Percentiles rank a stretch among this genome's conserved stretches.
phyloP scores from a whole-genome alignment of 1,284 basidiomycete species.

The Tylopilus sp. region DNA sequence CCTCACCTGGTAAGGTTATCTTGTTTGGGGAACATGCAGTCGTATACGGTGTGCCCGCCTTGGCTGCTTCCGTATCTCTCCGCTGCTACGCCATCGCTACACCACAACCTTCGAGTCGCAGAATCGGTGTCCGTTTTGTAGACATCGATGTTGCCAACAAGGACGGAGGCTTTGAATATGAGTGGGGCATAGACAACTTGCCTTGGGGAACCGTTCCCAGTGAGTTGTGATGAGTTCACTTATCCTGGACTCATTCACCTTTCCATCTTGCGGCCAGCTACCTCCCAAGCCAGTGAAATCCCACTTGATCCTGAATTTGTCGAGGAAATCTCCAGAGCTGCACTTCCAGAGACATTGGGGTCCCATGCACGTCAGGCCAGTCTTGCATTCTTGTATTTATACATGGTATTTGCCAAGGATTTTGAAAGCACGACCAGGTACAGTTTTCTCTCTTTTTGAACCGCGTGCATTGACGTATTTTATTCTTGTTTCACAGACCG shows the following conservation, averaged over 20 bases:
- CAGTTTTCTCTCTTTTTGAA: constrained; percentile 18
- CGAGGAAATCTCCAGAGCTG: constrained; percentile 56
- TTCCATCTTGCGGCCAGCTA: constrained; percentile 27
- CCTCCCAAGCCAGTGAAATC: constrained; percentile 41
- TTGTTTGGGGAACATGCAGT: constrained; percentile 99
- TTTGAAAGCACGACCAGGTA: constrained; percentile 49
- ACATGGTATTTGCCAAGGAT: constrained; percentile 66
- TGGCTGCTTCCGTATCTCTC: constrained; percentile 92
- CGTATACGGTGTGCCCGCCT: constrained; percentile 95
- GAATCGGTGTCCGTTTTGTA: constrained; percentile 72
- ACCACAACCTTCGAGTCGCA: constrained; percentile 52
- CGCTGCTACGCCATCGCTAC: constrained; percentile 88
- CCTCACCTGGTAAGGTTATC: constrained; percentile 97
- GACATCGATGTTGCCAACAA: constrained; percentile 59
- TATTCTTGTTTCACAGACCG: constrained; percentile 41
- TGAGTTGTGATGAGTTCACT: constrained; percentile 24
- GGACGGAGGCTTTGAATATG: constrained; percentile 51
- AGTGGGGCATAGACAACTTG: constrained; percentile 78
- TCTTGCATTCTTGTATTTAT: constrained; percentile 90
- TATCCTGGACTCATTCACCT: neutral
- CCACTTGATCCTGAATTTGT: constrained; percentile 69
- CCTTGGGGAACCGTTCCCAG: constrained; percentile 79
- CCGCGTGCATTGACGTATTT: neutral
- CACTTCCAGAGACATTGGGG: constrained; percentile 43
- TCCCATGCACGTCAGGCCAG: constrained; percentile 62